Evolutionary conservation across 805 yeast genomes (phyloP), one percentile per base, ranked within the genome.

Genomic region (Metschnikowia proteae): DNA sequence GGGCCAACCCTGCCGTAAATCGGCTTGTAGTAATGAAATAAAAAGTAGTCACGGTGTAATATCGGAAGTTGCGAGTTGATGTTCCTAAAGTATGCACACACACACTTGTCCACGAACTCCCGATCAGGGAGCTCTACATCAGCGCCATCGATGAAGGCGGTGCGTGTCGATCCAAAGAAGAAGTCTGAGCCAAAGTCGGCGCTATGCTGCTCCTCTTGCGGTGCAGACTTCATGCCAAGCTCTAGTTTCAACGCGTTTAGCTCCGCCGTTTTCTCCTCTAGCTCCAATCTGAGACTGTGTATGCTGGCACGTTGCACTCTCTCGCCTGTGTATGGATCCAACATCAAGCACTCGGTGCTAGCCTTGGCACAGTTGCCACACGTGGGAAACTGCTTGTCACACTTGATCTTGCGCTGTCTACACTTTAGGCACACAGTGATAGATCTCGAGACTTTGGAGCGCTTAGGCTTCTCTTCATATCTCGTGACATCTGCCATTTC

Each of bases 381-480:
- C n/a, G 46, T 45, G 11, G 60, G 60, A 10, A 55, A 43, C 29
- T 36, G 30, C 42, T 47, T 49, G 43, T 57, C 60, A 45, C 60
- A 56, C 39, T 47, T 53, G 35, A 57, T 45, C 27, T 53, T 46
- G 35, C 46, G 46, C 29, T 38, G 37, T 26, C 60, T 47, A 37
- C 60, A 56, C 9, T 56, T 41, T 34, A 38, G 31, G 26, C 60
- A 57, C 30, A 56, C 58, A 5, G 59, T 54, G 25, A 56, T 54
- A 11, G 49, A 42, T 17, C 59, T 33, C 13, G 31, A 33, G 23
- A 26, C 30, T 26, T 38, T 37, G 29, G 31, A 37, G 26, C 43
- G 35, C 8, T 23, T n/a, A 3, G 25, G 17, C 26, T 23, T 17
- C 13, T 30, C 29, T 25, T 38, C 23, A 7, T 22, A 8, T 8